Evolutionary conservation across 106 monocot genomes (phyloP), one percentile per base, ranked within the genome.

Genomic region (Apostasia shenzhenica): DNA sequence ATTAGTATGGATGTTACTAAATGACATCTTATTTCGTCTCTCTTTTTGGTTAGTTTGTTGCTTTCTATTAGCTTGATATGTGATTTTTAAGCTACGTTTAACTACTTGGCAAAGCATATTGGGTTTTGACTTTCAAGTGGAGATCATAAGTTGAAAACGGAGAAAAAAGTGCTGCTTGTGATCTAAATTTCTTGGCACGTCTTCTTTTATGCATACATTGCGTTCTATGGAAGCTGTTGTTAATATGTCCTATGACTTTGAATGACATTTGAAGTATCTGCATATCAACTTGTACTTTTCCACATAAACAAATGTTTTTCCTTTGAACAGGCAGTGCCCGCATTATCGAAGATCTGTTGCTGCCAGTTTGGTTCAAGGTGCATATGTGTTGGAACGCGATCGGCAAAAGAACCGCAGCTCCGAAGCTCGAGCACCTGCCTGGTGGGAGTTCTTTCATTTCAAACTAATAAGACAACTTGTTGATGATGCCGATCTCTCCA

Each of bases 401-500:
- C 72, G 86, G 0, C 94, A 89, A 59, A 53, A 61, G 41, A 82
- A 70, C n/a, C 81, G 81, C 2, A 80, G 72, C 40, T 5, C 59
- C 2, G 73, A 82, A 62, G 79, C 86, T 26, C 82, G 78, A 62
- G 94, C 86, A 41, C 78, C 86, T 47, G 61, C 84, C 6, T 94
- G 94, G 94, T 94, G 84, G 82, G 63, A 81, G 45, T 71, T 75
- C 67, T 94, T 90, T 78, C 74, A 87, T 66, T 94, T 89, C 43
- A 66, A 69, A 40, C 45, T 87, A 9, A 70, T 80, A 1, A 54
- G 70, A 0, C 61, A 57, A n/a, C 89, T 94, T 41, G 37, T 84
- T 3, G 93, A 90, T 37, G 78, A 73, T 61, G 66, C 59, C 42
- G 90, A 90, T 80, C 65, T 13, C 55, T 94, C 90, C 48, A 76